Conservation (phyloP, 495 filamentous ascomycete species). For the Neurospora sp. region DNA sequence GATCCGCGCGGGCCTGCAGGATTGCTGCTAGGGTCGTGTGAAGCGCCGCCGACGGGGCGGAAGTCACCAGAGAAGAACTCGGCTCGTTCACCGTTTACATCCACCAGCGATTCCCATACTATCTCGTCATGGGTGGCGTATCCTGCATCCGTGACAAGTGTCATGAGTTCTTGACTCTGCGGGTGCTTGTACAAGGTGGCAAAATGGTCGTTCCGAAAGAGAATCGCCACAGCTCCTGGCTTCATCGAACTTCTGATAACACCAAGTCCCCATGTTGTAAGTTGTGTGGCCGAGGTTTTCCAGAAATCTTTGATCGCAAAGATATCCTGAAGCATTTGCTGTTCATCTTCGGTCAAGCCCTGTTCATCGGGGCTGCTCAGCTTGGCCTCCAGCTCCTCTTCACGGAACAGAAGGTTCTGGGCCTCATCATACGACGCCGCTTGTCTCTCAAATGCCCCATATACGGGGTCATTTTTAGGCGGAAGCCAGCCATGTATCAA, state of each 20-base stretch:
- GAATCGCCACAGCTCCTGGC: conserved; percentile 70
- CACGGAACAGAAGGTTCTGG: conserved; percentile 75
- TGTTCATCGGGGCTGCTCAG: conserved; percentile 39
- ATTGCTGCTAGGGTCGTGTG: conserved; percentile 14
- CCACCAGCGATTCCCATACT: conserved; percentile 88
- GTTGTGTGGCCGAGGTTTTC: conserved; percentile 66
- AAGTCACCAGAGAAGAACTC: conserved; percentile 90
- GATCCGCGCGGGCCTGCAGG: conserved; percentile 1
- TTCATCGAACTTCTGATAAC: conserved; percentile 52
- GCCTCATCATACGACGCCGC: conserved; percentile 82
- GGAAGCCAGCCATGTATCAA: conserved; percentile 94
- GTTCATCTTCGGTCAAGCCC: conserved; percentile 53
- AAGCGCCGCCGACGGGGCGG: conserved; percentile 57
- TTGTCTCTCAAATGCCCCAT: conserved; percentile 55
- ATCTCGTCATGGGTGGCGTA: conserved; percentile 83
- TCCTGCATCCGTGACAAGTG: conserved; percentile 84
- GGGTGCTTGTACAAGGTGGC: conserved; percentile 81
- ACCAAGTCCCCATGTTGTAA: conserved; percentile 71
- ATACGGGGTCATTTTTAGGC: conserved; percentile 46
- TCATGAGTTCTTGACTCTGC: conserved; percentile 55
- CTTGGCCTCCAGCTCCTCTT: conserved; percentile 79
- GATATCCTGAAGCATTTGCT: conserved; percentile 67
- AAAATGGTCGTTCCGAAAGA: conserved; percentile 97
- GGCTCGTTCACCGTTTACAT: conserved; percentile 71
- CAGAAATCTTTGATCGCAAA: conserved; percentile 73